Base-by-base conservation (phyloP, 1,284 basidiomycete genomes). In the Heterobasidion irregulare region DNA sequence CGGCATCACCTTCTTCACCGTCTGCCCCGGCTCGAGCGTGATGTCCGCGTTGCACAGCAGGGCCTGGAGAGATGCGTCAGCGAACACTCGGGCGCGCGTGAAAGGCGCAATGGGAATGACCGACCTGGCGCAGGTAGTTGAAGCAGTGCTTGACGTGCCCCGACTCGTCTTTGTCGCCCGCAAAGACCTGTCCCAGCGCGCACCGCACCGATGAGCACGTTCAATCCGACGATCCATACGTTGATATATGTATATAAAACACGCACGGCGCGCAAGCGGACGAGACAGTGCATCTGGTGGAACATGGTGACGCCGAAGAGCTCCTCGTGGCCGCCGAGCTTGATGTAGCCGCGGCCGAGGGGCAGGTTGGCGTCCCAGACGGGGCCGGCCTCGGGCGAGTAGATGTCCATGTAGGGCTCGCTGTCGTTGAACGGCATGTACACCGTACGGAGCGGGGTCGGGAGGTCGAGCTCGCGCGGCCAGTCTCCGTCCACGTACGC, bases 231-330 rank as follows among this genome's bases (percentile, higher is more conserved):
- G n/a, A n/a, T n/a, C n/a, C n/a, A n/a, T n/a, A n/a, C n/a, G n/a
- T n/a, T n/a, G n/a, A 6, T 3, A n/a, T 41, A 16, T 10, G 16
- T 18, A 32, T 2, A 16, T 13, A 10, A 18, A 6, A 16, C 2
- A 47, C 46, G 10, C 26, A 47, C 46, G 2, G 46, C 47, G 35
- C 57, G 57, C 8, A 59, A 33, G 43, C 32, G 43, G 50, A 53
- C 57, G 2, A 59, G 46, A 34, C 57, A 59, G 44, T 57, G 57
- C 47, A 59, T 34, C 41, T 59, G 56, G 48, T 59, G 57, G 52
- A 54, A 57, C 35, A 59, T 51, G 35, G 52, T 32, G 35, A 55
- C 35, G 9, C 34, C 41, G 50, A 57, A 59, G 15, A 47, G 50
- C 15, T 54, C 52, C 45, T 44, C 19, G 34, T 53, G 53, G 18